A percentile compares a stretch with the other conserved stretches of the same genome.
Conservation (phyloP, 306 rosid genomes). For the Delonix regia region DNA sequence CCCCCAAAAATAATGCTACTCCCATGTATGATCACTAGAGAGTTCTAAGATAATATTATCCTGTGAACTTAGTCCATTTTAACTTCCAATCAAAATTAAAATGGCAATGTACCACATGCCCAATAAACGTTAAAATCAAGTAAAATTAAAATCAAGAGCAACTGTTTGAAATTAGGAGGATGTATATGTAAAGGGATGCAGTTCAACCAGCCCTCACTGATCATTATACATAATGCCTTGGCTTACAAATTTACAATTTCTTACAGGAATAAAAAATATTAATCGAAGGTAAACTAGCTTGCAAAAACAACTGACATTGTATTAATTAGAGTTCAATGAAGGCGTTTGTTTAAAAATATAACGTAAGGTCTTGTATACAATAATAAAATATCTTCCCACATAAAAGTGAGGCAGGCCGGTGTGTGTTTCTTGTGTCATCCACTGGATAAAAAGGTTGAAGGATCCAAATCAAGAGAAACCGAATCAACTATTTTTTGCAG, state of each 20-base stretch:
- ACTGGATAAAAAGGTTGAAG: background rate
- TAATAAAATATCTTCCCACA: slow-evolving; percentile 12
- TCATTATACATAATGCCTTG: no score
- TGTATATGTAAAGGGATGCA: no score
- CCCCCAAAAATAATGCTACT: no score
- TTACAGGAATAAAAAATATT: background rate
- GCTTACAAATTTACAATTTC: background rate
- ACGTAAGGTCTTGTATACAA: background rate
- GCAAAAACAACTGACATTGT: background rate
- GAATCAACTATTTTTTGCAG: slow-evolving; percentile 32
- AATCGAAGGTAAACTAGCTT: background rate
- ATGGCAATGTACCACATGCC: no score
- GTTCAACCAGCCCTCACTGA: background rate
- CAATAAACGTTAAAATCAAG: no score
- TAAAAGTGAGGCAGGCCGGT: slow-evolving; percentile 11
- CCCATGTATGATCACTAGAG: no score
- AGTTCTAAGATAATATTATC: no score
- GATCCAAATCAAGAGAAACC: background rate
- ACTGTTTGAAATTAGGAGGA: no score
- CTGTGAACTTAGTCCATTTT: no score
- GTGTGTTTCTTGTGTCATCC: background rate
- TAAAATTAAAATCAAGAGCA: no score
- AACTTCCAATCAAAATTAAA: no score
- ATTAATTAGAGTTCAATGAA: background rate
- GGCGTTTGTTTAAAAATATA: background rate